Conservation (phyloP, 2,329 filamentous ascomycete genomes). For the Ceratocystis variospora region DNA sequence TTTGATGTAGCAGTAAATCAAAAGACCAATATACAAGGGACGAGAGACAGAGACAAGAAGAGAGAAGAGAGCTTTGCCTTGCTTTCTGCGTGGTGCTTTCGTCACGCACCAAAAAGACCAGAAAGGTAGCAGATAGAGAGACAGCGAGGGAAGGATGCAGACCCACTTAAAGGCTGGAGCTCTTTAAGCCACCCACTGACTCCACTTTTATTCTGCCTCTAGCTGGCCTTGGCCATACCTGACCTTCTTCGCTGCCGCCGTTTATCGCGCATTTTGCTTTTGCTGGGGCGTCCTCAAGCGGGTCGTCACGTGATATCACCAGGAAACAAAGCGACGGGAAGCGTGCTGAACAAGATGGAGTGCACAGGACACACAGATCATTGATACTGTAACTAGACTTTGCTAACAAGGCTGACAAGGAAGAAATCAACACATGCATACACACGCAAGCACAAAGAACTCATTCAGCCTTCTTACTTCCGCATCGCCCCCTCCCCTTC, state of each 20-base stretch:
- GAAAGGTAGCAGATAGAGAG: background rate
- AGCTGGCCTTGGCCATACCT: background rate
- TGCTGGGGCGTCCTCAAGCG: background rate
- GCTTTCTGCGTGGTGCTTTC: background rate
- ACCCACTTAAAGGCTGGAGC: conserved; percentile 8
- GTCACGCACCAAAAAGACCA: background rate
- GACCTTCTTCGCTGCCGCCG: background rate
- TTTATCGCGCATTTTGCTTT: conserved; percentile 19
- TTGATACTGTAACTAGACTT: too few species aligned
- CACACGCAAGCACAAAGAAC: background rate
- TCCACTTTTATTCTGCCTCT: background rate
- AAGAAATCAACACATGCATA: background rate
- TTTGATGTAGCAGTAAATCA: too few species aligned
- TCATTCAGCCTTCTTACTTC: background rate
- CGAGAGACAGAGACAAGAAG: background rate
- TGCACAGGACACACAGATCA: too few species aligned
- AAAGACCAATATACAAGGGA: background rate
- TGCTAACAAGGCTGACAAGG: too few species aligned
- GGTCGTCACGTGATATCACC: too few species aligned
- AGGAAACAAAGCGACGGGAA: too few species aligned
- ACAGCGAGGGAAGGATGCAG: background rate
- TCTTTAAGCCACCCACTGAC: background rate
- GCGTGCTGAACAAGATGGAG: too few species aligned
- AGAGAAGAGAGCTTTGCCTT: background rate
- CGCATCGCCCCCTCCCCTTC: background rate